Base-by-base conservation (phyloP, 2,329 filamentous ascomycete genomes). In the Boeremia lycopersici region DNA sequence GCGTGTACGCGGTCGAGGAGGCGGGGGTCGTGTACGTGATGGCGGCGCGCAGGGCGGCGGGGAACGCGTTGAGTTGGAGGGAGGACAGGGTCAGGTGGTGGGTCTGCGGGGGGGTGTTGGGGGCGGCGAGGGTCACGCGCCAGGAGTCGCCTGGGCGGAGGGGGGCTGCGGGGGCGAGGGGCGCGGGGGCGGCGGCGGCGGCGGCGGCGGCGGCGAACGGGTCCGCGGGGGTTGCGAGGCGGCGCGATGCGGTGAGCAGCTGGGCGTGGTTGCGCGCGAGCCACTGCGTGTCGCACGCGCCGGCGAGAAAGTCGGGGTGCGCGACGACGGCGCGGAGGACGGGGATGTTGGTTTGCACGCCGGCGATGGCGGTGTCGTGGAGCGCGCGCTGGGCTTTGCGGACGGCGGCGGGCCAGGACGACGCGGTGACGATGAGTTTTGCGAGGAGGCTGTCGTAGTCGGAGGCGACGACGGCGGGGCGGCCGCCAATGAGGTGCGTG, bases 121-220 rank as follows among this genome's bases (percentile, higher is more conserved):
- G 7, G 15, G 36, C 53, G 64, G 49, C 8, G 79, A 69, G 1
- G 78, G 69, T 1, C 86, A 73, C 1, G 74, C 74, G 78, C 84
- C 84, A 86, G 1, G 83, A 81, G 59, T 86, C 83, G 26, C 83
- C 83, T 69, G 82, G 84, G 31, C 83, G 77, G 69, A 87, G 83
- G 2, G 1, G 50, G 33, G 8, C 47, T 46, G 2, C 19, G 9
- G 2, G 3, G n/a, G n/a, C n/a, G n/a, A n/a, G n/a, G n/a, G n/a
- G n/a, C n/a, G n/a, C n/a, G n/a, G n/a, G n/a, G n/a, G n/a, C n/a
- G n/a, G n/a, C n/a, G n/a, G n/a, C n/a, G n/a, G n/a, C n/a, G n/a
- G n/a, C n/a, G n/a, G n/a, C n/a, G n/a, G n/a, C n/a, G n/a, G n/a
- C n/a, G n/a, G n/a, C n/a, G n/a, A n/a, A n/a, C n/a, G n/a, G n/a